phyloP scores from a whole-genome alignment of 2,329 filamentous ascomycete genomes.

The Sporothrix brasiliensis region DNA sequence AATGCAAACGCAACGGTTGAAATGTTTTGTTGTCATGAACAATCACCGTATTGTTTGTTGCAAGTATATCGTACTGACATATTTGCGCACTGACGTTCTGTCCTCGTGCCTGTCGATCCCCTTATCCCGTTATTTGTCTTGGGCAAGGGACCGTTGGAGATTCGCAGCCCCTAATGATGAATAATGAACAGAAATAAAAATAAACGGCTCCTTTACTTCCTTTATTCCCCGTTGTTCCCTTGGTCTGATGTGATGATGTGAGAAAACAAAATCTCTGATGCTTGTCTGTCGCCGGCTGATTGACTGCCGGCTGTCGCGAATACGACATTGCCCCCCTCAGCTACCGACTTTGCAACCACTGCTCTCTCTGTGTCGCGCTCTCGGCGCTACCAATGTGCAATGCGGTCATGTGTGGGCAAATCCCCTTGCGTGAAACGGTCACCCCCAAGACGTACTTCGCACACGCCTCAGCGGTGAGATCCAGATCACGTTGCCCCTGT shows the following conservation, averaged over 20 bases:
- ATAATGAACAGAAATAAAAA: neutral
- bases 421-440: neutral
- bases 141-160: neutral
- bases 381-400: slow-evolving; percentile 32
- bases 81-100: neutral
- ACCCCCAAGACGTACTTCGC: no score
- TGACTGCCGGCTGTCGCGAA: slow-evolving; percentile 16
- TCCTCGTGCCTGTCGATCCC: slow-evolving; percentile 18
- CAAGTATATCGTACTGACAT: neutral
- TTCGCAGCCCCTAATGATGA: neutral
- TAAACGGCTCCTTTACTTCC: neutral
- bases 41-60: neutral
- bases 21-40: neutral
- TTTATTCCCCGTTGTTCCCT: neutral
- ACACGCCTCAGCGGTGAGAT: slow-evolving; percentile 19
- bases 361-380: neutral
- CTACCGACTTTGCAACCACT: neutral
- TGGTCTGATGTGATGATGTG: neutral
- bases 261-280: neutral
- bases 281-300: neutral
- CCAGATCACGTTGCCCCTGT: neutral
- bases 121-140: neutral
- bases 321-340: neutral
- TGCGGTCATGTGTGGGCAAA: slow-evolving; percentile 31
- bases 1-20: neutral